These are phyloP conservation scores for Pichia heedii DNA, from an alignment of 805 yeast genomes.

Conservation along the genomic window DNA sequence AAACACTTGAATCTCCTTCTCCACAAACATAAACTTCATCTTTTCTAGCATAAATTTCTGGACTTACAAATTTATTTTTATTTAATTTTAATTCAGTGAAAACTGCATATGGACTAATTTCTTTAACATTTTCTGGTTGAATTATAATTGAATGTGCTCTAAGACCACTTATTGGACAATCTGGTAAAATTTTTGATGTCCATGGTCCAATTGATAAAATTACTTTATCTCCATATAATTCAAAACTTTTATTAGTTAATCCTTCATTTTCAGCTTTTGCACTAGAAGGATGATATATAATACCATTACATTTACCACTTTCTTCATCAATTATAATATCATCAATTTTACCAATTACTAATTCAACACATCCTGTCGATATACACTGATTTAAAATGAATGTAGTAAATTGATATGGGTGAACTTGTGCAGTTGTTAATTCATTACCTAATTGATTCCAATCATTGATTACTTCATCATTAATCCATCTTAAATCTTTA, in stretches of 20 bases:
- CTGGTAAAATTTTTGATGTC: slow-evolving; percentile 85
- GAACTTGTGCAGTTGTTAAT: slow-evolving; percentile 92
- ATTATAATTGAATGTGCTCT: slow-evolving; percentile 94
- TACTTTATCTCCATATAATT: slow-evolving; percentile 63
- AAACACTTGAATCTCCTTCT: slow-evolving; percentile 87
- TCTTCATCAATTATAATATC: slow-evolving; percentile 54
- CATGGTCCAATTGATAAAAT: slow-evolving; percentile 91
- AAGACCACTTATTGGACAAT: slow-evolving; percentile 89
- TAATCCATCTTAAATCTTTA: slow-evolving; percentile 67
- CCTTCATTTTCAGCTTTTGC: slow-evolving; percentile 28
- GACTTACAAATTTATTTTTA: slow-evolving; percentile 64
- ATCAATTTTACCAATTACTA: slow-evolving; percentile 76
- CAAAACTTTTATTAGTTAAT: slow-evolving; percentile 28
- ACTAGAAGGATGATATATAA: slow-evolving; percentile 42
- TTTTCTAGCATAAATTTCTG: slow-evolving; percentile 89
- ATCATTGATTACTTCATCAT: slow-evolving; percentile 49
- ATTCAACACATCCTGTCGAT: slow-evolving; percentile 73
- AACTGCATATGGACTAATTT: slow-evolving; percentile 86
- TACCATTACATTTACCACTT: slow-evolving; percentile 62
- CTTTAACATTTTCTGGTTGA: slow-evolving; percentile 60
- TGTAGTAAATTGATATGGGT: slow-evolving; percentile 90
- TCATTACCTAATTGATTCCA: slow-evolving; percentile 79
- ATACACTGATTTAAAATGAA: slow-evolving; percentile 71
- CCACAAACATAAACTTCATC: slow-evolving; percentile 97
- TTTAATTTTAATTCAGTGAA: slow-evolving; percentile 83